Percentiles rank a stretch among this genome's conserved stretches.
Conservation (phyloP, 106 monocot species). For the Iris macrosiphon region DNA sequence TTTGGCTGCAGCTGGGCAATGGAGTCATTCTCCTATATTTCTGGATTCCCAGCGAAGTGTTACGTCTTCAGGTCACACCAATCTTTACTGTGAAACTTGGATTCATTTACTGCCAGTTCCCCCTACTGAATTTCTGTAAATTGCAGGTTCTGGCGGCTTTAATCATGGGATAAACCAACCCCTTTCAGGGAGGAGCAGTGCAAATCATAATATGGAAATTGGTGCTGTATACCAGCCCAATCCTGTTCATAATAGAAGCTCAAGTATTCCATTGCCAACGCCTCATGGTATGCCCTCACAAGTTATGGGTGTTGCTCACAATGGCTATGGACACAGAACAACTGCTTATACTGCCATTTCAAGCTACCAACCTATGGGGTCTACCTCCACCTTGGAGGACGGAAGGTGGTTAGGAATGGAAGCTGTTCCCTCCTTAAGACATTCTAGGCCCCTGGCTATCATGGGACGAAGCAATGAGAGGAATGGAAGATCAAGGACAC, state of each 20-base stretch:
- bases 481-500: conserved; percentile 23
- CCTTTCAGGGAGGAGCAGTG: conserved; percentile 4
- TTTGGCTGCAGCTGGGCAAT: conserved; percentile 11
- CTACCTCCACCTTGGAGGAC: conserved; percentile 10
- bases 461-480: conserved; percentile 21
- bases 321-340: conserved; percentile 12
- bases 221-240: conserved; percentile 1
- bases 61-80: conserved; percentile 24
- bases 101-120: too few relatives aligned
- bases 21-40: conserved; percentile 1
- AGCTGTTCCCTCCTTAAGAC: conserved; percentile 6
- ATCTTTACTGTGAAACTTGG: too few relatives aligned
- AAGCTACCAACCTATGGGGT: conserved; percentile 3
- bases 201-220: not conserved
- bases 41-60: not conserved
- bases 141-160: not conserved
- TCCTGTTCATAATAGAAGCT: conserved; percentile 5
- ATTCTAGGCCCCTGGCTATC: conserved; percentile 20
- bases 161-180: conserved; percentile 17
- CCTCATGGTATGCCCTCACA: not conserved
- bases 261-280: not conserved
- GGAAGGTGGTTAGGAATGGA: conserved; percentile 5
- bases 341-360: conserved; percentile 6
- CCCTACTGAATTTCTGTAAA: not conserved
- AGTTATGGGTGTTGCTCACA: not conserved